A percentile compares a stretch with the other conserved stretches of the same genome.
Evolutionary conservation across 2,329 filamentous ascomycete genomes (phyloP).

Genomic region (Leptoxyphium fumago): DNA sequence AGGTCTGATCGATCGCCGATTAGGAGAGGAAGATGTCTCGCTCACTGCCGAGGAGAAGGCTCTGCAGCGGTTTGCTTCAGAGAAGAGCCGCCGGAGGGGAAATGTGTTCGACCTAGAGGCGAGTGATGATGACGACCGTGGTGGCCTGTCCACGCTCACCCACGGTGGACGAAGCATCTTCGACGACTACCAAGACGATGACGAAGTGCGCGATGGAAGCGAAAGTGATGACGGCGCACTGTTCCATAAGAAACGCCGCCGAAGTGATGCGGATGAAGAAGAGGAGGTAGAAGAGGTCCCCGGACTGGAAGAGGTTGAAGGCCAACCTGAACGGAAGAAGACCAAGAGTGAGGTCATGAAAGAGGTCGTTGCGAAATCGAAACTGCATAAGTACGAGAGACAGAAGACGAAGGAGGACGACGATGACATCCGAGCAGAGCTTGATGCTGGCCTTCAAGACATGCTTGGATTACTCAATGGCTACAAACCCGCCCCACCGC

Average conservation of each 20-base stretch:
- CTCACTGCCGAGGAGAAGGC: slow-evolving; percentile 91
- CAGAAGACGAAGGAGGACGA: slow-evolving; percentile 89
- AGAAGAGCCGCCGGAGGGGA: slow-evolving; percentile 67
- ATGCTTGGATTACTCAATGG: slow-evolving; percentile 57
- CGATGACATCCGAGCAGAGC: slow-evolving; percentile 66
- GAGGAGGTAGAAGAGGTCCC: slow-evolving; percentile 36
- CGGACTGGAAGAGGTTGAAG: slow-evolving; percentile 31
- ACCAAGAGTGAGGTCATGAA: slow-evolving; percentile 95
- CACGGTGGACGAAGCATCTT: slow-evolving; percentile 55
- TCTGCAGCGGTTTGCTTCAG: slow-evolving; percentile 75
- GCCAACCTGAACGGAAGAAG: slow-evolving; percentile 72
- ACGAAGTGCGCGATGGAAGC: slow-evolving; percentile 18
- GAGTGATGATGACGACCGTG: slow-evolving; percentile 45
- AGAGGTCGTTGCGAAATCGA: slow-evolving; percentile 94
- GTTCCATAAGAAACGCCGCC: slow-evolving; percentile 26
- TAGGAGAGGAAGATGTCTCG: slow-evolving; percentile 86
- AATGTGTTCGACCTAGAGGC: slow-evolving; percentile 87
- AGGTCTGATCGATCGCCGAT: slow-evolving; percentile 80
- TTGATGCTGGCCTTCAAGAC: slow-evolving; percentile 70
- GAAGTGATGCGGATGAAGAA: slow-evolving; percentile 34
- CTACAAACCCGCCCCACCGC: slow-evolving; percentile 32
- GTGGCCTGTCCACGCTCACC: slow-evolving; percentile 41
- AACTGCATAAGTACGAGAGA: slow-evolving; percentile 84
- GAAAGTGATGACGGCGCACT: slow-evolving; percentile 20
- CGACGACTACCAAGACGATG: slow-evolving; percentile 57